Evolutionary conservation across 1,139 yeast genomes (phyloP), one percentile per base, ranked within the genome.

Genomic region (Meyerozyma guilliermondii): DNA sequence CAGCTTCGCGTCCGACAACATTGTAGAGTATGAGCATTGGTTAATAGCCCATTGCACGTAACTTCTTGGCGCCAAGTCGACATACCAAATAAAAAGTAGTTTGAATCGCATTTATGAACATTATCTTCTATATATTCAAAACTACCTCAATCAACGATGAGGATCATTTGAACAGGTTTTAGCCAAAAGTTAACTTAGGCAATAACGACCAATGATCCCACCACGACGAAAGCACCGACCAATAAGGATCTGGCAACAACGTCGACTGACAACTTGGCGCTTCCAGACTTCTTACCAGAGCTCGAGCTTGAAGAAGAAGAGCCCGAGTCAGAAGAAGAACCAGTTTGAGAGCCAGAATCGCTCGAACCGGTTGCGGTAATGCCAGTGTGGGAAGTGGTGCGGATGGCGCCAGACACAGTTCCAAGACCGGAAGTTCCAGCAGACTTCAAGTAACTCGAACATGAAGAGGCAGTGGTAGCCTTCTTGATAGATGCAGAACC

Each of bases 401-500:
- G 43, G 38, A 55, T 46, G 40, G 55, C 51, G 14, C 53, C 54
- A 17, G 68, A 58, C 44, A 73, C 60, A 29, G 71, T 63, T 39
- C 73, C 74, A 24, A 59, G 44, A 47, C 76, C 74, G 18, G 66
- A 60, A 40, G 59, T 49, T 50, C 75, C 74, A 41, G 77, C 75
- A 39, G 68, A 60, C 45, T 63, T 49, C 53, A 61, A 47, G 66
- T 66, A 47, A 62, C 61, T 58, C 65, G 80, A 56, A 66, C 81
- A 71, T 39, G 80, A 68, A 38, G 79, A 75, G 47, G 85, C 83
- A 44, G 83, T 64, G 28, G 75, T 65, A 41, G 76, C 74, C 42
- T 65, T 55, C 47, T 65, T 64, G 37, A 77, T 42, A 31, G 79
- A 52, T 41, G 87, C 88, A 46, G 82, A 73, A 48, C 94, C 92